These are phyloP conservation scores for Vitis riparia DNA, from an alignment of 164 flowering plant genomes.

Conservation along the genomic window DNA sequence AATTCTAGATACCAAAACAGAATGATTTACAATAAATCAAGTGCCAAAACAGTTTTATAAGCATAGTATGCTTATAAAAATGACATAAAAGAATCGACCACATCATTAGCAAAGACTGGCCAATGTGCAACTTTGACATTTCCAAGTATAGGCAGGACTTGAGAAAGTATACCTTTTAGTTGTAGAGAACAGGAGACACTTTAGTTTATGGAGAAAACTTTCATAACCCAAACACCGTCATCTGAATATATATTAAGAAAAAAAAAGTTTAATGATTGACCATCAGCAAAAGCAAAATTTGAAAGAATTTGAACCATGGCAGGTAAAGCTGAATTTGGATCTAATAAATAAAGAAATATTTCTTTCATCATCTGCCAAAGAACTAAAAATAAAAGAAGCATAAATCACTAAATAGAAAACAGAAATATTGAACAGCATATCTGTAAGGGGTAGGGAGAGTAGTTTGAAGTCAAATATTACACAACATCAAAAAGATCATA, in stretches of 20 bases:
- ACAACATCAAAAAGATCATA: background rate
- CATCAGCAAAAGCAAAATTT: conserved; percentile 88
- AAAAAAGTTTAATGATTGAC: conserved; percentile 35
- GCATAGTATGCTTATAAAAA: no score
- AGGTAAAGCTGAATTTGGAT: conserved; percentile 68
- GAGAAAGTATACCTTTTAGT: conserved; percentile 78
- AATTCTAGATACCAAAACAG: no score
- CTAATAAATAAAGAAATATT: conserved; percentile 76
- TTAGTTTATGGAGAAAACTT: conserved; percentile 19
- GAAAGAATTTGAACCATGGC: conserved; percentile 97
- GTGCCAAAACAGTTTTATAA: no score
- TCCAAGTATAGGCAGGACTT: conserved; percentile 91
- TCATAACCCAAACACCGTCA: conserved; percentile 5
- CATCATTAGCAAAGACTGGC: conserved; percentile 95
- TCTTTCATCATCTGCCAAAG: conserved; percentile 92
- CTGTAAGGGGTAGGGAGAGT: background rate
- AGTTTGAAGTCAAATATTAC: background rate
- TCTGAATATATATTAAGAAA: background rate
- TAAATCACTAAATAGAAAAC: conserved; percentile 2
- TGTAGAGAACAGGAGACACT: conserved; percentile 26
- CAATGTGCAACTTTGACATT: conserved; percentile 81
- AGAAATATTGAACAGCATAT: background rate
- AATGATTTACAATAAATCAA: no score
- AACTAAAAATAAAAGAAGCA: background rate
- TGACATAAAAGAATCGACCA: background rate